phyloP scores from a whole-genome alignment of 2,329 filamentous ascomycete genomes.

The Cladophialophora chaetospira region DNA sequence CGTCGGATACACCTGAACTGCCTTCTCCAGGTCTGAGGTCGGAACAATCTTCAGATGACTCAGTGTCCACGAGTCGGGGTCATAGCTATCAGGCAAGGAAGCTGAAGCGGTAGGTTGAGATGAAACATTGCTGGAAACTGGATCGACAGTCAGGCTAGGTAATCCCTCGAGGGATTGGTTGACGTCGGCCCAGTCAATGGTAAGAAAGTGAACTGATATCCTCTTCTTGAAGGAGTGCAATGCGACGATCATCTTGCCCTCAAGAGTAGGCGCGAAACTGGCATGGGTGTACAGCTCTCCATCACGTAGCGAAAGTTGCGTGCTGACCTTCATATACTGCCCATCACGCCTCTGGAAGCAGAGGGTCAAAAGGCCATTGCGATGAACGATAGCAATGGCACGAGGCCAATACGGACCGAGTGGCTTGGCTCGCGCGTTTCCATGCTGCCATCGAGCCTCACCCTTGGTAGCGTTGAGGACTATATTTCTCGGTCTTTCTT shows the following conservation, averaged over 20 bases:
- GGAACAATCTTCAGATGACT: conserved; percentile 76
- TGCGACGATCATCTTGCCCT: conserved; percentile 30
- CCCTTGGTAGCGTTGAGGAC: conserved; percentile 57
- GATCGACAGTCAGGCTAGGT: conserved; percentile 28
- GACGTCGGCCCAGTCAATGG: conserved; percentile 40
- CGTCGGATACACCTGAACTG: conserved; percentile 61
- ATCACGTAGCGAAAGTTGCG: conserved; percentile 12
- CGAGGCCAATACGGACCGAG: conserved; percentile 74
- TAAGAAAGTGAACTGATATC: conserved; percentile 27
- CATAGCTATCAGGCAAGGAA: conserved; percentile 38
- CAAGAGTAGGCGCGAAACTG: conserved; percentile 49
- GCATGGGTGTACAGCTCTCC: conserved; percentile 36
- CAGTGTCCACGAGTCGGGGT: conserved; percentile 56
- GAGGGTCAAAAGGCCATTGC: conserved; percentile 71
- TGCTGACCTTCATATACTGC: conserved; percentile 67
- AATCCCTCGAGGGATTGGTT: conserved; percentile 43
- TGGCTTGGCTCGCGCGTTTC: conserved; percentile 65
- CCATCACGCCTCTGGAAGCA: conserved; percentile 75
- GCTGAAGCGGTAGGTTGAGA: conserved; percentile 21
- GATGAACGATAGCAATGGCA: conserved; percentile 74
- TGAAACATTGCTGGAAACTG: conserved; percentile 30
- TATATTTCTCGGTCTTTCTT: conserved; percentile 35
- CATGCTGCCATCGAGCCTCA: conserved; percentile 67
- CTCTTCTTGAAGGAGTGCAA: conserved; percentile 21
- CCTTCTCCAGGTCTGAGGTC: conserved; percentile 59